Conservation (phyloP, 2,329 filamentous ascomycete genomes). For the Colletotrichum ledebouriae region DNA sequence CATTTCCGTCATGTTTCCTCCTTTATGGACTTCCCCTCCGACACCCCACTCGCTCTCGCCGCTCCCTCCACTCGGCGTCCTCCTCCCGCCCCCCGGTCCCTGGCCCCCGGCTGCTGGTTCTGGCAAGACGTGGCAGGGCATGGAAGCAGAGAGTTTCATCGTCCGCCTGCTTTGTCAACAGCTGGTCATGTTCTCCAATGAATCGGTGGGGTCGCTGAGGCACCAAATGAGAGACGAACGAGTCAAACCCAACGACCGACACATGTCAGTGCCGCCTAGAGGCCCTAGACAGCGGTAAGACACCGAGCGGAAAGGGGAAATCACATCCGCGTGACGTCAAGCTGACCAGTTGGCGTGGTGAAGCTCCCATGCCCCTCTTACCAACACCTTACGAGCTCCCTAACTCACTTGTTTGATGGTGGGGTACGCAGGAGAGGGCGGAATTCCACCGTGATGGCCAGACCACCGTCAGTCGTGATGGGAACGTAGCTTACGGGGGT, state of each 20-base stretch:
- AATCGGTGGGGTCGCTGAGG: constrained; percentile 6
- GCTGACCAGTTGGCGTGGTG: constrained; percentile 33
- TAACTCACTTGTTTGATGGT: constrained; percentile 16
- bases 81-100: constrained; percentile 32
- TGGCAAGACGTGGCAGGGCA: constrained; percentile 33
- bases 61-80: constrained; percentile 27
- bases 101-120: constrained; percentile 22
- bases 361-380: constrained; percentile 8
- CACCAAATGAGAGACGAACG: constrained; percentile 2
- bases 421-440: constrained; percentile 25
- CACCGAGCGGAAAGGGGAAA: not conserved
- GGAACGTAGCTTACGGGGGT: constrained; percentile 14
- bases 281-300: not conserved
- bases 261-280: constrained; percentile 10
- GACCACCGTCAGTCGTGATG: constrained; percentile 7
- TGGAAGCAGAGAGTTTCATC: constrained; percentile 39
- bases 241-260: constrained; percentile 25
- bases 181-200: not conserved
- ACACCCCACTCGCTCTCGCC: constrained; percentile 29
- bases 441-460: constrained; percentile 28
- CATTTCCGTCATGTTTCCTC: not conserved
- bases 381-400: constrained; percentile 15
- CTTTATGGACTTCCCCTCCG: not conserved
- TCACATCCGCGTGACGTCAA: constrained; percentile 35
- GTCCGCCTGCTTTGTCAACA: constrained; percentile 35